Evolutionary conservation across 768 basidiomycete genomes (phyloP).

Genomic region (Boletus rubropictus): DNA sequence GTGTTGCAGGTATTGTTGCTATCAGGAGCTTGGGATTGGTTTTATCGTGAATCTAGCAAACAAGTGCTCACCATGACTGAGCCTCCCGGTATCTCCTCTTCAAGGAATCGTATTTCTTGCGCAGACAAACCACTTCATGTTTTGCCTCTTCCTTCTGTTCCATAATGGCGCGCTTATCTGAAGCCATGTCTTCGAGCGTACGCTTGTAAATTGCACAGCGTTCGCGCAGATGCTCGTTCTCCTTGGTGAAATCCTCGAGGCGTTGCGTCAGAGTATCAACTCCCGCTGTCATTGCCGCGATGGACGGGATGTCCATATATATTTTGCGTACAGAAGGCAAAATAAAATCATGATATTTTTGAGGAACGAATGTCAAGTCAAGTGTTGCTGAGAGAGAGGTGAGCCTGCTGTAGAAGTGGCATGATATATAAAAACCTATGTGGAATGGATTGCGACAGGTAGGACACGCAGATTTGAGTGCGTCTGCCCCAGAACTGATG

Average conservation of each 20-base stretch:
- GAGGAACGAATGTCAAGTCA: slow-evolving; percentile 48
- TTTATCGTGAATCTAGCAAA: not conserved
- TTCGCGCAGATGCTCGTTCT: slow-evolving; percentile 40
- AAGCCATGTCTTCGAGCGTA: slow-evolving; percentile 29
- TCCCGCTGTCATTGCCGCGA: slow-evolving; percentile 24
- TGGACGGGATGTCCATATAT: slow-evolving; percentile 40
- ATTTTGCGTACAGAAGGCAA: slow-evolving; percentile 54
- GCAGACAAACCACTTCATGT: slow-evolving; percentile 36
- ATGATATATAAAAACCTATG: slow-evolving; percentile 40
- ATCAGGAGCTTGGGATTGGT: not conserved
- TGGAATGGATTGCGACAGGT: slow-evolving; percentile 51
- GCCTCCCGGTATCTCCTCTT: slow-evolving; percentile 23
- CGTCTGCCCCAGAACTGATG: slow-evolving; percentile 26
- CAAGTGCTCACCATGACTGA: slow-evolving; percentile 12
- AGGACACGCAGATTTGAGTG: slow-evolving; percentile 48
- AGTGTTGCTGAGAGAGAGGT: slow-evolving; percentile 34
- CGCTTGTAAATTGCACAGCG: slow-evolving; percentile 39
- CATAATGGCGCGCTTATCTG: slow-evolving; percentile 26
- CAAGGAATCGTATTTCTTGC: slow-evolving; percentile 29
- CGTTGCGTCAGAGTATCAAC: slow-evolving; percentile 35
- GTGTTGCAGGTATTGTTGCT: slow-evolving; percentile 6
- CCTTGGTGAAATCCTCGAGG: slow-evolving; percentile 33
- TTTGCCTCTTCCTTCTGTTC: slow-evolving; percentile 32
- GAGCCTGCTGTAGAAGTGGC: not conserved
- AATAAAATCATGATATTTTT: slow-evolving; percentile 54